Evolutionary conservation across 176 grass and related monocot genomes (phyloP), one percentile per base, ranked within the genome.

Genomic region (Juncus effusus): DNA sequence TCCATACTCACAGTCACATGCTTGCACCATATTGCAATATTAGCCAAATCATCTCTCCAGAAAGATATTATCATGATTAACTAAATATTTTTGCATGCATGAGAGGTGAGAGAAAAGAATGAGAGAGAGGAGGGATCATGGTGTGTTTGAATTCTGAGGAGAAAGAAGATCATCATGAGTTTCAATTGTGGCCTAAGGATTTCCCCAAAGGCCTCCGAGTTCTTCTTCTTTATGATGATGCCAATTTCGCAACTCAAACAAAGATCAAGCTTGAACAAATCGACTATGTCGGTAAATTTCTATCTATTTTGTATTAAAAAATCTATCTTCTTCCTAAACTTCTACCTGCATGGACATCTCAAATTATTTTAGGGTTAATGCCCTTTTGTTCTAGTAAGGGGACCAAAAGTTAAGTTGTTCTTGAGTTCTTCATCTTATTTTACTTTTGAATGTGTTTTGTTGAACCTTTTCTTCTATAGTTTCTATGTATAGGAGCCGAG

Each of bases 151-250:
- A 47, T 47, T 47, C 44, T 47, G 67, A 70, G 41, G 52, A 52
- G 47, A 68, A 51, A 54, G 45, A 68, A 54, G 9, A 49, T 65
- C n/a, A 70, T 42, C 67, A 70, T 69, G 63, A 75, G 72, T 76
- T 81, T 42, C 12, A 49, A 40, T 35, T 69, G 39, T 83, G 81
- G 81, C 19, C 19, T 28, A 83, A 83, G 55, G 81, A 83, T 44
- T 83, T 83, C 10, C 81, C 81, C 7, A 83, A 78, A 70, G 81
- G 81, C 4, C 75, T 83, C 13, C 54, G 56, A 54, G 75, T 83
- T 63, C 75, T 83, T 8, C 75, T 83, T 3, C 62, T 83, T 7
- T 64, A 65, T 7, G 28, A 74, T 38, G 62, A 83, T 62, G 42
- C 54, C 28, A 14, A 51, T 15, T 83, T 69, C 9, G 75, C 69